A percentile compares a stretch with the other conserved stretches of the same genome.
Evolutionary conservation across 257 asterid species (phyloP).

Genomic region (Osmanthus fragrans): DNA sequence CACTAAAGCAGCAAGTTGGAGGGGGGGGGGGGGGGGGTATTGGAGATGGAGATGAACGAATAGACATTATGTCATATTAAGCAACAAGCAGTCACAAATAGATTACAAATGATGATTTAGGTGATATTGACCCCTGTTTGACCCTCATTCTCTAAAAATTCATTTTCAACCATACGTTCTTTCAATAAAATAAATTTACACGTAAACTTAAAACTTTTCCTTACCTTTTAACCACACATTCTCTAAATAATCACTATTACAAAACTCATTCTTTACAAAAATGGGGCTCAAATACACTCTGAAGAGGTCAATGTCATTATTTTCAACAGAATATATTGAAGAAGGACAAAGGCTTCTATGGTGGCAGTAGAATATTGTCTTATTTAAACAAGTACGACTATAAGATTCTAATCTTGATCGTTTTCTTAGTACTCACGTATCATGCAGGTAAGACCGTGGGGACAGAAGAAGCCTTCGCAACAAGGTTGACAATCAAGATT

Average conservation of each 20-base stretch:
- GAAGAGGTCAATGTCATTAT: background rate
- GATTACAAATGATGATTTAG: background rate
- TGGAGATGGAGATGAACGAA: background rate
- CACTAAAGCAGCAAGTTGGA: background rate
- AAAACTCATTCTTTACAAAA: too few species aligned
- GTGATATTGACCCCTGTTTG: background rate
- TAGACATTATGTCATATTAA: background rate
- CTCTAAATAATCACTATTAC: too few species aligned
- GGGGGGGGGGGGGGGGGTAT: background rate
- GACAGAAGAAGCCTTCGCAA: slow-evolving; percentile 96
- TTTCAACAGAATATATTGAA: background rate
- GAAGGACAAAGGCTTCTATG: slow-evolving; percentile 8
- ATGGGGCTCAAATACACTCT: too few species aligned
- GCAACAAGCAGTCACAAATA: background rate
- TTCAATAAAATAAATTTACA: too few species aligned
- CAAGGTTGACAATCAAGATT: slow-evolving; percentile 65
- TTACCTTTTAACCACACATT: too few species aligned
- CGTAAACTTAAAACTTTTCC: too few species aligned
- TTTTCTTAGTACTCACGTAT: slow-evolving; percentile 66
- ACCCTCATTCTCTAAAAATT: too few species aligned
- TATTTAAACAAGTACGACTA: background rate
- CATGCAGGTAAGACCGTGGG: slow-evolving; percentile 98
- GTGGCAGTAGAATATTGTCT: background rate
- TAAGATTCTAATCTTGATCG: background rate
- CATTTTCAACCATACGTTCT: too few species aligned